Evolutionary conservation across 2,329 filamentous ascomycete species (phyloP).

Genomic region (Anthostomella pinea): DNA sequence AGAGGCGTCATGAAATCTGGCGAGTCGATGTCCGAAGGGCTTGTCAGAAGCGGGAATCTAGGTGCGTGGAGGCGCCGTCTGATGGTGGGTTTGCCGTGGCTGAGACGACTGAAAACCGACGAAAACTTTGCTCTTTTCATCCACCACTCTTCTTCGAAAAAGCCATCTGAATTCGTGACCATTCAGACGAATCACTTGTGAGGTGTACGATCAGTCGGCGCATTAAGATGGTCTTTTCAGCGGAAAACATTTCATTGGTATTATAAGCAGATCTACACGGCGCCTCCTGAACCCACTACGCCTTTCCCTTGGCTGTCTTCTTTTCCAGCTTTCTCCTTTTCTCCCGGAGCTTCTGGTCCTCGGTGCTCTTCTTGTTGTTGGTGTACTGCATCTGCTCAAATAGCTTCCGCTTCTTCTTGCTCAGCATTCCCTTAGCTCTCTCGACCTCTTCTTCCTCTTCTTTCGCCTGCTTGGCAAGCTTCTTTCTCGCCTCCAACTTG

Average conservation of each 20-base stretch:
- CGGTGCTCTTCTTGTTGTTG: constrained; percentile 88
- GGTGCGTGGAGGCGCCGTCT: too few species aligned
- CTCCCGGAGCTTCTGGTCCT: constrained; percentile 79
- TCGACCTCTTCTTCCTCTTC: constrained; percentile 85
- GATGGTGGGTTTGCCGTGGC: too few species aligned
- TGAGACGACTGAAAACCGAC: too few species aligned
- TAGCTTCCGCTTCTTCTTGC: constrained; percentile 95
- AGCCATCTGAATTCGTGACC: too few species aligned
- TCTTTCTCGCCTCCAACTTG: constrained; percentile 69
- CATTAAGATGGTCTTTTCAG: background rate
- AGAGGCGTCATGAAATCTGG: too few species aligned
- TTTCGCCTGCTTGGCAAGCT: constrained; percentile 66
- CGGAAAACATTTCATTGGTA: constrained; percentile 13
- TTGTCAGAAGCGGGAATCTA: too few species aligned
- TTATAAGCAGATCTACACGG: constrained; percentile 14
- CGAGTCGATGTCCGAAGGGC: too few species aligned
- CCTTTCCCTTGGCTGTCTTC: constrained; percentile 36
- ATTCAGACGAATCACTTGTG: too few species aligned
- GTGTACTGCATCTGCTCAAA: constrained; percentile 97
- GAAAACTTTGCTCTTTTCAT: too few species aligned
- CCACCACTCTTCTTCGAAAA: too few species aligned
- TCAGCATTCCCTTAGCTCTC: constrained; percentile 96
- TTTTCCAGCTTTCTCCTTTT: constrained; percentile 92
- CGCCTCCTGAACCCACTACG: constrained; percentile 14
- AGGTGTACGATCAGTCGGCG: constrained; percentile 5